phyloP scores from a whole-genome alignment of 2,329 filamentous ascomycete species.

The Blastomyces gilchristii region DNA sequence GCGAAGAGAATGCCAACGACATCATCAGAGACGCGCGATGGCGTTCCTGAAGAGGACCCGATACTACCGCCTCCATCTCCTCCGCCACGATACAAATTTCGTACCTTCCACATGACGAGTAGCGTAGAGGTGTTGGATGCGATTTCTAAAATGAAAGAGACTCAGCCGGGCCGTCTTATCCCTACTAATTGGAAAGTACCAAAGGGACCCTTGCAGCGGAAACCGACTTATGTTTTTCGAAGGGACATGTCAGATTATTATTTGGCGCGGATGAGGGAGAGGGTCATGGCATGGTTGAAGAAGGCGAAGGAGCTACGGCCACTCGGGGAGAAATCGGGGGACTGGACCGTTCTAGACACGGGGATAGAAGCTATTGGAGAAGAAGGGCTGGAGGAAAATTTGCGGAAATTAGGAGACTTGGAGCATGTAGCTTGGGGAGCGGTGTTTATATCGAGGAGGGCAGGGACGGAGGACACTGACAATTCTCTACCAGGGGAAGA shows the following conservation, averaged over 20 bases:
- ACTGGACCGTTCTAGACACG: conserved; percentile 20
- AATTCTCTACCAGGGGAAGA: no score
- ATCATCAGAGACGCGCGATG: background rate
- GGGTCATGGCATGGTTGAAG: conserved; percentile 29
- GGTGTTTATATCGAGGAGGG: conserved; percentile 16
- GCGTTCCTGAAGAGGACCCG: background rate
- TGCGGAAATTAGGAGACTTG: conserved; percentile 15
- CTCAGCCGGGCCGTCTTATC: conserved; percentile 9
- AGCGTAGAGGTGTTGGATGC: conserved; percentile 4
- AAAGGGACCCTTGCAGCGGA: conserved; percentile 20
- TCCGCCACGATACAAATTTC: background rate
- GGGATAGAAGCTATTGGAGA: conserved; percentile 16
- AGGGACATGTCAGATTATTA: conserved; percentile 40
- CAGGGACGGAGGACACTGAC: background rate
- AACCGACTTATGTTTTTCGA: conserved; percentile 35
- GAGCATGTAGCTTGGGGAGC: conserved; percentile 25
- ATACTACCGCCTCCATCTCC: background rate
- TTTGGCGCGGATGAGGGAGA: conserved; percentile 28
- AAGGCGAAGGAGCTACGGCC: conserved; percentile 20
- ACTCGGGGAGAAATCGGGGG: conserved; percentile 14
- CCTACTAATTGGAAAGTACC: conserved; percentile 26
- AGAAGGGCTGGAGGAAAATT: conserved; percentile 10
- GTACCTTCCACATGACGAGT: conserved; percentile 7
- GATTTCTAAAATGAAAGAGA: background rate
- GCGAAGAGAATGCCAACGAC: background rate